Evolutionary conservation across 495 filamentous ascomycete genomes (phyloP), one percentile per base, ranked within the genome.

Genomic region (Penicillium canariense): DNA sequence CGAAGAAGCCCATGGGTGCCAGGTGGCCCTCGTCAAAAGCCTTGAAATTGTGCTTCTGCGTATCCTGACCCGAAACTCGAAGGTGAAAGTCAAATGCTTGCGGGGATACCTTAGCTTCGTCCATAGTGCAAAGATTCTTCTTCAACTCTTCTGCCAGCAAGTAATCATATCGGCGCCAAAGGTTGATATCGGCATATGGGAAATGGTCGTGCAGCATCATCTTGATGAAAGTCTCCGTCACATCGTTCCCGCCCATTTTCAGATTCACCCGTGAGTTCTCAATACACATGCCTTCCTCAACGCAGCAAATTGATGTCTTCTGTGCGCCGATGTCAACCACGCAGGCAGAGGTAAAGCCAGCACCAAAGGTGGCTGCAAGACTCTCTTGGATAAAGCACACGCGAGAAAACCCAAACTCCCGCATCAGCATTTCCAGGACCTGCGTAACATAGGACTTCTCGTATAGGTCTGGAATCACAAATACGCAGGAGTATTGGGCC

Each of bases 161-260:
- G 58, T 91, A 97, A 65, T 98, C 94, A 61, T 97, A 93, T 32
- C 94, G 79, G 22, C 91, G 84, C 71, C 84, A 85, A 9, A 98
- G 79, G 65, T 97, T 93, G 68, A 97, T 95, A 14, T 96, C 93
- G 27, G 83, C 76, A 65, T 98, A 98, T 7, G 93, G 92, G 64
- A 98, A 96, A 56, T 91, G 84, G 65, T 96, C 90, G 64, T 88
- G 87, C 18, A 98, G 81, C 90, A 97, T 90, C 91, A 97, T 96
- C 69, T 91, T 94, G 61, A 96, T 79, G 59, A 98, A 95, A 0
- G 89, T 88, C 63, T 96, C 91, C 2, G 95, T 97, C 36, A 97
- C 88, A 71, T 98, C 94, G 45, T 78, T 81, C 2, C 94, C 95
- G 43, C 94, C 94, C 59, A 87, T 96, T 69, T 97, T 97, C 44